Percentiles rank a stretch among this genome's conserved stretches.
Evolutionary conservation across 2,329 filamentous ascomycete species (phyloP).

Genomic region (Fusarium decemcellulare): DNA sequence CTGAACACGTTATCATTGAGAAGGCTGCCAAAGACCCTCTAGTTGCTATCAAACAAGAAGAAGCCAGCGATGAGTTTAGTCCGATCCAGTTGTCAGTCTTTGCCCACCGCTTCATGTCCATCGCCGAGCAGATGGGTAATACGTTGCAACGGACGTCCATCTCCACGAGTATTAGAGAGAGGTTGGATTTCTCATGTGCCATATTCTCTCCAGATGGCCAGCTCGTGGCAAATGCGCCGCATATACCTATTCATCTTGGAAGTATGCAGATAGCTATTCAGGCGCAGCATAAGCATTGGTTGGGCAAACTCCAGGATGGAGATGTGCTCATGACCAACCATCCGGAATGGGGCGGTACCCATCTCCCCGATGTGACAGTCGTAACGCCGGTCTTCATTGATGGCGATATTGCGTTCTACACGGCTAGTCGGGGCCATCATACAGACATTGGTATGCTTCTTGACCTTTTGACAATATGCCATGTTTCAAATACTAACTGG

Average conservation of each 20-base stretch:
- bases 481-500: too few relatives aligned
- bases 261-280: conserved; percentile 59
- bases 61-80: conserved; percentile 48
- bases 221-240: conserved; percentile 52
- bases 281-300: conserved; percentile 54
- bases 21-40: conserved; percentile 9
- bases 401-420: conserved; percentile 54
- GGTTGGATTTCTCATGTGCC: conserved; percentile 60
- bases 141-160: conserved; percentile 69
- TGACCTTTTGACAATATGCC: too few relatives aligned
- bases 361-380: conserved; percentile 59
- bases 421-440: conserved; percentile 53
- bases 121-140: conserved; percentile 71
- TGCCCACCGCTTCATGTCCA: conserved; percentile 70
- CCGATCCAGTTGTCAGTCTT: conserved; percentile 69
- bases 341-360: conserved; percentile 55
- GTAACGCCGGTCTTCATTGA: conserved; percentile 56
- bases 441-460: conserved; percentile 49
- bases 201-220: conserved; percentile 58
- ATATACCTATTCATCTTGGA: conserved; percentile 59
- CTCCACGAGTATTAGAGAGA: conserved; percentile 62
- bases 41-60: too few relatives aligned
- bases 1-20: conserved; percentile 50
- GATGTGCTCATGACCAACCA: conserved; percentile 59
- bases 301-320: conserved; percentile 52